Evolutionary conservation across 2,329 filamentous ascomycete species (phyloP), one percentile per base, ranked within the genome.

Genomic region (Tympanopsis confertula): DNA sequence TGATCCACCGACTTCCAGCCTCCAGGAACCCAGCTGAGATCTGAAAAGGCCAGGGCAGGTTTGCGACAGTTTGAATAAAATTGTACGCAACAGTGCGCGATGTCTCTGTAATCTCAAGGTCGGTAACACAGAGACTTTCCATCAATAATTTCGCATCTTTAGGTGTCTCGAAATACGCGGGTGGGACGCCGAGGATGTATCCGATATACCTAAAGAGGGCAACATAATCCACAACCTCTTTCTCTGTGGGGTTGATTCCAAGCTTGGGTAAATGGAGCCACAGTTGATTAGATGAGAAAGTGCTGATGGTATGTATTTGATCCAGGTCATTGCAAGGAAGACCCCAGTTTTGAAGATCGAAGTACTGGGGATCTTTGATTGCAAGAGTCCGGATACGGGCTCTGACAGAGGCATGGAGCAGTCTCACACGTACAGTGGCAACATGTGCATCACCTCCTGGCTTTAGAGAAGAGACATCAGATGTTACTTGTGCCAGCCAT

Each of bases 281-380:
- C 43, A 81, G 67, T 19, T 81, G 58, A 0, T 68, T 69, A 15
- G 69, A 68, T n/a, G 68, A 74, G 48, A 82, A 83, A 0, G 72
- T 76, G 5, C 64, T 62, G 41, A 82, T 76, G 1, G 78, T 80
- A 4, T 64, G 73, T 24, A 82, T 73, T 30, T 66, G 73, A 48
- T 83, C 78, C 0, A 83, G 61, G 24, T 75, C 71, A 43, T 78
- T 82, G 47, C 80, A 69, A 1, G 79, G 79, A 1, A 78, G 62
- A 1, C 79, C 79, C 48, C 64, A 70, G 36, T 68, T 61, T 15
- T 68, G 58, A 1, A 74, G 53, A 36, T 76, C 63, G 50, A 74
- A 83, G 52, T 83, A 83, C 3, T 64, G 65, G 0, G 75, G 71
- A 12, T 65, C 58, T 17, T 63, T 54, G 3, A 62, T 51, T 5